A percentile compares a stretch with the other conserved stretches of the same genome.
phyloP scores from a whole-genome alignment of 2,329 filamentous ascomycete species.

The Penicillium occitanis region DNA sequence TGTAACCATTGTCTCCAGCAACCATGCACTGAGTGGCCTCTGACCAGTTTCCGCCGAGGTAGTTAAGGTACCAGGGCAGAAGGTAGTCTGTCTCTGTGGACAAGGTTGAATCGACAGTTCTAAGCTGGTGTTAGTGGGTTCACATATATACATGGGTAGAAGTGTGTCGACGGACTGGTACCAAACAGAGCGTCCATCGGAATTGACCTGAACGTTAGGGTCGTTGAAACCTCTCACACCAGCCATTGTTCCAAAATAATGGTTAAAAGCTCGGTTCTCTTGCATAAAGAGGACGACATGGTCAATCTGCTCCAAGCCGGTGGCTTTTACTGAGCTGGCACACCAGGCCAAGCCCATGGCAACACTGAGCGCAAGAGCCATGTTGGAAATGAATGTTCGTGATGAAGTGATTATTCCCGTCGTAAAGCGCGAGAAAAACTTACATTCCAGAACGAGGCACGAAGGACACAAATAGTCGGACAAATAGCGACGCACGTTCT shows the following conservation, averaged over 20 bases:
- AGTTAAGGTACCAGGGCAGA: slow-evolving; percentile 57
- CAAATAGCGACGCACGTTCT: background rate
- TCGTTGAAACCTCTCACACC: slow-evolving; percentile 58
- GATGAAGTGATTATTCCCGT: background rate
- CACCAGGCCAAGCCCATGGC: slow-evolving; percentile 15
- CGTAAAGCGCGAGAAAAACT: background rate
- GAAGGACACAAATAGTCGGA: background rate
- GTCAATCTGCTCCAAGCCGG: slow-evolving; percentile 50
- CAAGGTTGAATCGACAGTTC: slow-evolving; percentile 40
- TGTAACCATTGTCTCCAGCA: slow-evolving; percentile 54
- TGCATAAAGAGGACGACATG: slow-evolving; percentile 62
- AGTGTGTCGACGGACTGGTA: slow-evolving; percentile 42
- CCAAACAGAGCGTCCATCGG: slow-evolving; percentile 47
- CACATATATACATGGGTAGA: background rate
- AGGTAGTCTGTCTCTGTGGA: slow-evolving; percentile 44
- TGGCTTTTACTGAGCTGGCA: slow-evolving; percentile 14
- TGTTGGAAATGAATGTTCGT: background rate
- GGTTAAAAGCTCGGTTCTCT: slow-evolving; percentile 47
- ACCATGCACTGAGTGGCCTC: slow-evolving; percentile 57
- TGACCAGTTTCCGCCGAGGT: slow-evolving; percentile 51
- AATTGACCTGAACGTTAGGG: slow-evolving; percentile 55
- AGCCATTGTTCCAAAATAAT: slow-evolving; percentile 57
- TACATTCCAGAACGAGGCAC: slow-evolving; percentile 6
- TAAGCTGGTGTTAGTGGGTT: slow-evolving; percentile 19
- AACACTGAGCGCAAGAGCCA: slow-evolving; percentile 14